These are phyloP conservation scores for Russula lepida DNA, from an alignment of 768 basidiomycete genomes.

Conservation along the genomic window DNA sequence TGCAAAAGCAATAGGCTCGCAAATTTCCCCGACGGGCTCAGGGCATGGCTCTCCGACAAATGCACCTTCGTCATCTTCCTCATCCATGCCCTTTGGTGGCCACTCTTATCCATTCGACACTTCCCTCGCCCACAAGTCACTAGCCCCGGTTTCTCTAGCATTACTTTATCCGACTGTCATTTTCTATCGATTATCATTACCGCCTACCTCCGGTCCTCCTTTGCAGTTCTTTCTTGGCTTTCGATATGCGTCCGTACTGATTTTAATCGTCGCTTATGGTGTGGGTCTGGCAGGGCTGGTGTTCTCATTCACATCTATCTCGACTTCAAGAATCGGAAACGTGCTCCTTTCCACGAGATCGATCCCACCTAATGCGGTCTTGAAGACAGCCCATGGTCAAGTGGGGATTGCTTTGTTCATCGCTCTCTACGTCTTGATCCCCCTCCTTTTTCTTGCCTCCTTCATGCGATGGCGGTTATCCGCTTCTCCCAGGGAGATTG, in stretches of 20 bases:
- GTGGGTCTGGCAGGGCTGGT: slow-evolving; percentile 56
- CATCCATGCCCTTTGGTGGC: slow-evolving; percentile 4
- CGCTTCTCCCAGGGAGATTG: slow-evolving; percentile 2
- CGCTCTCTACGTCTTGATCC: slow-evolving; percentile 48
- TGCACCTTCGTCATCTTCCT: slow-evolving; percentile 22
- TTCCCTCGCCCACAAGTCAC: slow-evolving; percentile 39
- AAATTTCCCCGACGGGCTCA: background rate
- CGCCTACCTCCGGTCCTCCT: slow-evolving; percentile 27
- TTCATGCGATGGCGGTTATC: slow-evolving; percentile 10
- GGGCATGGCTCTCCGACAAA: slow-evolving; percentile 16
- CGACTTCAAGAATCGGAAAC: slow-evolving; percentile 19
- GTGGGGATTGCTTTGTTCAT: slow-evolving; percentile 59
- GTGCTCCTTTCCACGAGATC: slow-evolving; percentile 27
- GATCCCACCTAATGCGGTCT: slow-evolving; percentile 26
- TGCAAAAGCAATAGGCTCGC: slow-evolving; percentile 33
- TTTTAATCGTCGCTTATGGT: slow-evolving; percentile 44
- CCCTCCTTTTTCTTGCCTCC: slow-evolving; percentile 32
- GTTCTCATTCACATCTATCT: slow-evolving; percentile 53
- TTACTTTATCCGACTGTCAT: slow-evolving; percentile 37
- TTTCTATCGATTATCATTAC: slow-evolving; percentile 35
- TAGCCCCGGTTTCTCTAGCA: slow-evolving; percentile 42
- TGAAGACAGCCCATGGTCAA: slow-evolving; percentile 56
- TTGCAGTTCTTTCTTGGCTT: slow-evolving; percentile 25
- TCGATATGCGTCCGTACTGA: slow-evolving; percentile 31
- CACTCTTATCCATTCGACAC: slow-evolving; percentile 30